These are phyloP conservation scores for Fusarium subtropicale DNA, from an alignment of 2,329 filamentous ascomycete genomes.

Conservation along the genomic window DNA sequence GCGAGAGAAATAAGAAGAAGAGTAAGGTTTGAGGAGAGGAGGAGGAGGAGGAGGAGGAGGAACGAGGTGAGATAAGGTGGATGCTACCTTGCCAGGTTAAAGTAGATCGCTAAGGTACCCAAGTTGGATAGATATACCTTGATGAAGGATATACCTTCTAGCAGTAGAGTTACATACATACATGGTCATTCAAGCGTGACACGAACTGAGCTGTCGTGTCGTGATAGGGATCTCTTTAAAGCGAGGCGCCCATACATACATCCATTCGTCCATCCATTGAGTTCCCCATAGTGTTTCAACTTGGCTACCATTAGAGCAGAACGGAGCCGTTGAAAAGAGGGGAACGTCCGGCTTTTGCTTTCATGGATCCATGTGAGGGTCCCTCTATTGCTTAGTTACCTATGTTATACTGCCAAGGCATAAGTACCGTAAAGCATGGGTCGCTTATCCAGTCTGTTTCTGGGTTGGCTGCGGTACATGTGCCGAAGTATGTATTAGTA, in stretches of 20 bases:
- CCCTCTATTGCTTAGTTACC: background rate
- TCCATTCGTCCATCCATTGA: background rate
- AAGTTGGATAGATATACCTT: background rate
- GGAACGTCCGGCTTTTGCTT: background rate
- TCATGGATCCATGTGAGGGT: constrained; percentile 4
- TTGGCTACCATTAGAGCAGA: background rate
- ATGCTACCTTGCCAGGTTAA: constrained; percentile 21
- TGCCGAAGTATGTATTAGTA: background rate
- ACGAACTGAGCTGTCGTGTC: background rate
- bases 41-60: background rate
- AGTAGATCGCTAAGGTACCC: constrained; percentile 1
- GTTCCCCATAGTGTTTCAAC: background rate
- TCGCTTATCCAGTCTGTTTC: background rate
- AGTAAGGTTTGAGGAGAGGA: background rate
- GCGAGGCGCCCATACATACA: background rate
- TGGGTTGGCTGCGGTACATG: background rate
- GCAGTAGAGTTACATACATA: background rate
- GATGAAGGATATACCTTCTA: background rate
- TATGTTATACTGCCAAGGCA: background rate
- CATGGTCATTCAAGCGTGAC: constrained; percentile 1
- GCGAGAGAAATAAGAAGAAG: constrained; percentile 11
- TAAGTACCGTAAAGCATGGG: background rate
- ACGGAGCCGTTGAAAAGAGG: constrained; percentile 12
- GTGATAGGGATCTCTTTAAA: constrained; percentile 1
- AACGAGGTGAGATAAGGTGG: constrained; percentile 25